Base-by-base conservation (phyloP, 2,329 filamentous ascomycete species). In the Colletotrichum acutatum region DNA sequence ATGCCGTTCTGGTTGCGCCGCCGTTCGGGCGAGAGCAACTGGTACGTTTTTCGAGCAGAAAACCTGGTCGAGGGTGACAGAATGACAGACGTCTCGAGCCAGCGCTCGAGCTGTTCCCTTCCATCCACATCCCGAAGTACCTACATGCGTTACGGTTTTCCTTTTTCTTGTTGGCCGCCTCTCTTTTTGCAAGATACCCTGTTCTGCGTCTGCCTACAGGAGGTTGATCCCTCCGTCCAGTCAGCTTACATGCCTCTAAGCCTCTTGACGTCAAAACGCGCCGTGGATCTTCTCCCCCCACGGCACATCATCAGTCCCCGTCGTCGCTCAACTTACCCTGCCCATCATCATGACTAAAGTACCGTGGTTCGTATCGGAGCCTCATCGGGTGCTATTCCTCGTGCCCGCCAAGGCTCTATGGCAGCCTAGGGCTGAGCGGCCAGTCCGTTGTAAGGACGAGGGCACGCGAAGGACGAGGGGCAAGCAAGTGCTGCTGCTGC, bases 241-340 rank as follows among this genome's bases (percentile, higher is more conserved):
- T 70, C 71, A 71, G 66, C 66, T 73, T 73, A 62, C 65, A 70
- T 32, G n/a, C 30, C 34, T 61, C 60, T 42, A 70, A 66, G 66
- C 66, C 34, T 57, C 49, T 70, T 73, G 71, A 71, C 66, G 71
- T 71, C 71, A 71, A 73, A 73, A 61, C 56, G 46, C 58, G 42
- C 54, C 19, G 49, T 34, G 24, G 28, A 68, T 49, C 58, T 19
- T 49, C 42, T 49, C 42, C 42, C 32, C 42, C 59, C 66, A 57
- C 60, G 60, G 66, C 28, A 24, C 37, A 46, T 56, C 53, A 8
- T 60, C 16, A 37, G n/a, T 49, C 19, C 16, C 42, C 19, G 16
- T 49, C 42, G 16, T 49, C n/a, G 16, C 42, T 22, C 32, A 37
- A 37, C 32, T 64, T 42, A 30, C 69, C 54, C 34, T 52, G 66